Conservation (phyloP, 2,329 filamentous ascomycete species). For the Hymenoscyphus repandus region DNA sequence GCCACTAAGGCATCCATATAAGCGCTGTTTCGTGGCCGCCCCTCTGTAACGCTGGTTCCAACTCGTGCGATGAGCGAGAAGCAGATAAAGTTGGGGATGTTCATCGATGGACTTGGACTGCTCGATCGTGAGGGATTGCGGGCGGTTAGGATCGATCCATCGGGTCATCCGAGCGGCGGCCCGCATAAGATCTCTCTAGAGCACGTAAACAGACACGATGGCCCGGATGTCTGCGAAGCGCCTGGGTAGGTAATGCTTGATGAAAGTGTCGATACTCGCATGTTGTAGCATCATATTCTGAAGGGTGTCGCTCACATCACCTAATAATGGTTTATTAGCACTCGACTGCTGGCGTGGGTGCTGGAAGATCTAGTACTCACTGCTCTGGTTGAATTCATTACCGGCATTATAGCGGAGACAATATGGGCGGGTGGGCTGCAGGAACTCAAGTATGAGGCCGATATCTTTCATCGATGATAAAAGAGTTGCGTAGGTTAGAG, state of each 20-base stretch:
- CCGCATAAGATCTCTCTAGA: constrained; percentile 15
- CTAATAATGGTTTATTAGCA: constrained; percentile 13
- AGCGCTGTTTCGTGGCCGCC: constrained; percentile 9
- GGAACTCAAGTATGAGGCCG: constrained; percentile 17
- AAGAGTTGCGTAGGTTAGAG: constrained; percentile 15
- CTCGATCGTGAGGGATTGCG: constrained; percentile 15
- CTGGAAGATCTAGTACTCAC: constrained; percentile 12
- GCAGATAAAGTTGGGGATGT: constrained; percentile 10
- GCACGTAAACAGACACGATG: constrained; percentile 14
- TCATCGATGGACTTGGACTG: constrained; percentile 18
- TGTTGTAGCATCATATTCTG: constrained; percentile 23
- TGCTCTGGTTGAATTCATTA: constrained; percentile 21
- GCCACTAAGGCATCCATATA: constrained; percentile 10
- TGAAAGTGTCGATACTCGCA: constrained; percentile 16
- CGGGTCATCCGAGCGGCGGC: constrained; percentile 15
- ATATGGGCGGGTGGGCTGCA: constrained; percentile 18
- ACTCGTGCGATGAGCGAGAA: constrained; percentile 14
- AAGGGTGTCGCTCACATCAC: constrained; percentile 15
- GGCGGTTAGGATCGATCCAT: constrained; percentile 17
- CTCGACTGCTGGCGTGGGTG: not conserved
- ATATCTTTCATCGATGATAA: constrained; percentile 17
- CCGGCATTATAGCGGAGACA: constrained; percentile 18
- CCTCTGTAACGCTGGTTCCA: constrained; percentile 15
- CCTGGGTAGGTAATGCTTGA: constrained; percentile 17
- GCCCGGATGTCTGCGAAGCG: constrained; percentile 10